phyloP scores from a whole-genome alignment of 768 basidiomycete species.

The Cystofilobasidium capitatum region DNA sequence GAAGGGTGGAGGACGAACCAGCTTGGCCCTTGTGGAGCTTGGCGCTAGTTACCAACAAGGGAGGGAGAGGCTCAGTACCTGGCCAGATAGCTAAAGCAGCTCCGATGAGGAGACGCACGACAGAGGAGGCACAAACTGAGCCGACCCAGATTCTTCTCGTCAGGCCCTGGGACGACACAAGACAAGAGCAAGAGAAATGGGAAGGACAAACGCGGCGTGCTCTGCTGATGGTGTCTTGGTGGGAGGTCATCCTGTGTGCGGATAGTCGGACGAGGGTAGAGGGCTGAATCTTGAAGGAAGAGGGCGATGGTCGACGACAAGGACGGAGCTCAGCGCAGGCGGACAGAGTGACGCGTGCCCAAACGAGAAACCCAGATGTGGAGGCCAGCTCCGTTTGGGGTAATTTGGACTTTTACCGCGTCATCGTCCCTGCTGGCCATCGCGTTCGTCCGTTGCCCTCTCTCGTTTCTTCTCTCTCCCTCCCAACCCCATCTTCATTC shows the following conservation, averaged over 20 bases:
- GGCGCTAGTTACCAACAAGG: conserved; percentile 4
- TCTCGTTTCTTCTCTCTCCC: neutral
- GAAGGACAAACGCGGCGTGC: neutral
- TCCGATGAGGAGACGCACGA: neutral
- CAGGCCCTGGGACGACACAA: neutral
- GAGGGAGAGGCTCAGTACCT: neutral
- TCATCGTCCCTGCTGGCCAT: no score
- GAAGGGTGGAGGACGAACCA: neutral
- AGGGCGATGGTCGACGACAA: no score
- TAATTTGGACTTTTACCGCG: no score
- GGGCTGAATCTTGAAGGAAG: no score
- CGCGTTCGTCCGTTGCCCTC: neutral
- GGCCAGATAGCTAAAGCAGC: no score
- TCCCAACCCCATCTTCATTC: neutral
- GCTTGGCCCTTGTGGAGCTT: conserved; percentile 27
- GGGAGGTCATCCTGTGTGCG: no score
- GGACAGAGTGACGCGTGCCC: no score
- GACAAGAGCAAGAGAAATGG: neutral
- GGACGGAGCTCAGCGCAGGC: no score
- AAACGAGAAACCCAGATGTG: no score
- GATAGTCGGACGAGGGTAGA: no score
- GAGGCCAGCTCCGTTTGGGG: no score
- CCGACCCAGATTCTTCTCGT: neutral
- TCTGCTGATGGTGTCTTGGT: no score
- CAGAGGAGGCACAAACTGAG: conserved; percentile 15